Percentiles rank a stretch among this genome's conserved stretches.
phyloP scores from a whole-genome alignment of 1,284 basidiomycete species.

The Cystobasidium slooffiae region DNA sequence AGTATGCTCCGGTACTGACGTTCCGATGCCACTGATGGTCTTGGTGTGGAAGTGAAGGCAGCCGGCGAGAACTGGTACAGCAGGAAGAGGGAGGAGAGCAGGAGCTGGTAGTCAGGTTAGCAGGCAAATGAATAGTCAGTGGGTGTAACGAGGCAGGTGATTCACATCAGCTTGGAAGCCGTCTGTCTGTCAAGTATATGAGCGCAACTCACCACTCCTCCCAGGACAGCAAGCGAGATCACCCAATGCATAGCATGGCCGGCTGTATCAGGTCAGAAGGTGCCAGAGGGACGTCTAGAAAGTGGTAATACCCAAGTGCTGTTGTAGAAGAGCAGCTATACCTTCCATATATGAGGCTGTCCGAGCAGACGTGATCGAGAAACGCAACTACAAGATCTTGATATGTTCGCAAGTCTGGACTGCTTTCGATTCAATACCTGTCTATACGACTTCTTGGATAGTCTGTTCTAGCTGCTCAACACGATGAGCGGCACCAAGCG shows the following conservation, averaged over 20 bases:
- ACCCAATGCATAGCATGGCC: conserved; percentile 19
- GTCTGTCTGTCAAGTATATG: neutral
- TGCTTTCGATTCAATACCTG: no score
- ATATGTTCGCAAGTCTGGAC: no score
- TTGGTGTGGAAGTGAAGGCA: conserved; percentile 20
- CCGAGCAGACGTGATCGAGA: no score
- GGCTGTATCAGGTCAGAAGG: neutral
- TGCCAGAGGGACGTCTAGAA: no score
- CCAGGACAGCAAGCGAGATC: conserved; percentile 6
- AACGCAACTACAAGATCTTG: no score
- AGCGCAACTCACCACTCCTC: conserved; percentile 21
- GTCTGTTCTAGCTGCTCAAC: neutral
- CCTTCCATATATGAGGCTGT: no score
- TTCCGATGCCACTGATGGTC: conserved; percentile 30
- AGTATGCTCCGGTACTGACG: conserved; percentile 22
- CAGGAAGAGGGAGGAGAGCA: conserved; percentile 29
- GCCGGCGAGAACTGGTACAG: conserved; percentile 30
- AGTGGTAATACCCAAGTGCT: neutral
- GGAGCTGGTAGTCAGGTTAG: neutral
- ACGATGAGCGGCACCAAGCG: conserved; percentile 7
- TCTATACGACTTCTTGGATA: no score
- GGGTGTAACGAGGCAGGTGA: neutral
- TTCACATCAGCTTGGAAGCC: neutral
- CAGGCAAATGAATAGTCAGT: neutral
- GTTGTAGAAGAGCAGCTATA: neutral